Evolutionary conservation across 1,284 basidiomycete species (phyloP).

Genomic region (Irpex sp.): DNA sequence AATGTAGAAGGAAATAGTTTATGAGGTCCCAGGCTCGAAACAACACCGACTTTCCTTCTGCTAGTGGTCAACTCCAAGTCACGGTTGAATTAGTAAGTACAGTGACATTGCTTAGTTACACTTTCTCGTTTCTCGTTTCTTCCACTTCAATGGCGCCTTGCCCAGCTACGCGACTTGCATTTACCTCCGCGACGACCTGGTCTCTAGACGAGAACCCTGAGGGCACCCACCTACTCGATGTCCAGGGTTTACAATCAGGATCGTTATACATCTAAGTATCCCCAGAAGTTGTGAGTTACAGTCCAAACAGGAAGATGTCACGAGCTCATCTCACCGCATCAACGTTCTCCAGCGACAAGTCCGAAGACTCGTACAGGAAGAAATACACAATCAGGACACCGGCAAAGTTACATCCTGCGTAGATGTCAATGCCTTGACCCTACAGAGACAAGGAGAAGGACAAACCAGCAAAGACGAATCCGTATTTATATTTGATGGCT

Average conservation of each 20-base stretch:
- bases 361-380: slow-evolving; percentile 76
- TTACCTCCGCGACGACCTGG: slow-evolving; percentile 37
- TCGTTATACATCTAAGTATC: slow-evolving; percentile 67
- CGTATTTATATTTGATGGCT: slow-evolving; percentile 62
- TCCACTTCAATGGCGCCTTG: no score
- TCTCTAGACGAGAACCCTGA: slow-evolving; percentile 40
- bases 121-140: no score
- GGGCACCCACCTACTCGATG: slow-evolving; percentile 52
- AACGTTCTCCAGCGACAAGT: slow-evolving; percentile 68
- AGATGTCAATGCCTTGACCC: neutral
- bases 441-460: neutral
- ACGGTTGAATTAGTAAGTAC: no score
- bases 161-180: slow-evolving; percentile 2
- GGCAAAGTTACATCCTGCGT: slow-evolving; percentile 45
- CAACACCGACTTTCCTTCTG: no score
- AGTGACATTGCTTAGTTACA: no score
- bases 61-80: no score
- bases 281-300: neutral
- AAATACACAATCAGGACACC: slow-evolving; percentile 68
- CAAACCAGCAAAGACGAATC: slow-evolving; percentile 63
- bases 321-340: slow-evolving; percentile 40
- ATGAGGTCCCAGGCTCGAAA: no score
- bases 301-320: neutral
- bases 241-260: slow-evolving; percentile 65
- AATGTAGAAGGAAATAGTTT: no score